Conservation (phyloP, 805 yeast species). For the Yarrowia sp. region DNA sequence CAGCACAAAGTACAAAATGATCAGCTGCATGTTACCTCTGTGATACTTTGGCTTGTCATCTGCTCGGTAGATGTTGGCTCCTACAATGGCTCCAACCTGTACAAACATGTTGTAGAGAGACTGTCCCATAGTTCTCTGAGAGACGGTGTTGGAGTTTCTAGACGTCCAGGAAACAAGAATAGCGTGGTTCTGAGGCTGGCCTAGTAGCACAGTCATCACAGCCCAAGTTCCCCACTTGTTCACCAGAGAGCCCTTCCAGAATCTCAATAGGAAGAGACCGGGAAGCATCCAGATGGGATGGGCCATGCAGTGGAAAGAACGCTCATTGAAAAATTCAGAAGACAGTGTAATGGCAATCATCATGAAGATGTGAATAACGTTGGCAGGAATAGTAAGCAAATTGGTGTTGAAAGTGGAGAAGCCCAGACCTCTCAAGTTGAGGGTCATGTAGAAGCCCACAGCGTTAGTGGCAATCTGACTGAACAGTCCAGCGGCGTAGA, state of each 20-base stretch:
- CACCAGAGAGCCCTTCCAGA: slow-evolving; percentile 32
- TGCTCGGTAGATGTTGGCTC: slow-evolving; percentile 55
- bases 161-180: slow-evolving; percentile 61
- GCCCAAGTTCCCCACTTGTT: slow-evolving; percentile 38
- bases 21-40: slow-evolving; percentile 49
- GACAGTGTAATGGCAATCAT: slow-evolving; percentile 28
- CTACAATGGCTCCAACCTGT: slow-evolving; percentile 55
- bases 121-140: slow-evolving; percentile 61
- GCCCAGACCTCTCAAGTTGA: slow-evolving; percentile 50
- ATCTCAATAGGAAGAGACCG: slow-evolving; percentile 26
- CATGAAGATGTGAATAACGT: slow-evolving; percentile 27
- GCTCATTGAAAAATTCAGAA: slow-evolving; percentile 28
- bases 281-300: slow-evolving; percentile 31
- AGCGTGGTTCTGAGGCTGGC: slow-evolving; percentile 48
- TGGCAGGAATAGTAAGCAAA: slow-evolving; percentile 46
- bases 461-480: slow-evolving; percentile 44
- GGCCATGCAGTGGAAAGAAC: slow-evolving; percentile 27
- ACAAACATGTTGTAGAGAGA: slow-evolving; percentile 64
- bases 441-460: slow-evolving; percentile 46
- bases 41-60: slow-evolving; percentile 61
- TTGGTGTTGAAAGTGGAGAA: slow-evolving; percentile 54
- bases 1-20: slow-evolving; percentile 33
- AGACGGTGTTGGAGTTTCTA: slow-evolving; percentile 57
- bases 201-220: slow-evolving; percentile 34
- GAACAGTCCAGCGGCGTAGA: slow-evolving; percentile 50